A percentile compares a stretch with the other conserved stretches of the same genome.
Evolutionary conservation across 805 yeast genomes (phyloP).

Genomic region (Yarrowia hollandica): DNA sequence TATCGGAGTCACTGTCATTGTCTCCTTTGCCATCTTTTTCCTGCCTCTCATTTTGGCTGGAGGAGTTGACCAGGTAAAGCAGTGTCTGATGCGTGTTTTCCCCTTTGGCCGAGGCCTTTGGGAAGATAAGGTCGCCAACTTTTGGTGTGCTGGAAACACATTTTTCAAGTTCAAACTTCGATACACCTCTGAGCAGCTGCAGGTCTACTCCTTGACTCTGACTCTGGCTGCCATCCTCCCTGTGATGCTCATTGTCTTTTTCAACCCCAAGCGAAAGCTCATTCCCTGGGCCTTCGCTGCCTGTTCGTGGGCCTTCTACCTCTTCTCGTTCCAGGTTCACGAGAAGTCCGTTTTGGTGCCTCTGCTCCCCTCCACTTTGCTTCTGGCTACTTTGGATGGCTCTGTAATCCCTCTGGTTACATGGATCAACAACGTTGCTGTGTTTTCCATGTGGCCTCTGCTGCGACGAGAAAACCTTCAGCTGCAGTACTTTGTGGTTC

Average conservation of each 20-base stretch:
- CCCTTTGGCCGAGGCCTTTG: conserved; percentile 93
- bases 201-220: conserved; percentile 47
- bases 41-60: conserved; percentile 55
- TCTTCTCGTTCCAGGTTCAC: conserved; percentile 94
- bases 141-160: conserved; percentile 93
- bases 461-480: conserved; percentile 70
- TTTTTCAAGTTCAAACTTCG: conserved; percentile 64
- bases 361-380: conserved; percentile 74
- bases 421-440: conserved; percentile 84
- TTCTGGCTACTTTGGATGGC: conserved; percentile 53
- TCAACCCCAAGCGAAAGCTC: conserved; percentile 53
- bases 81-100: conserved; percentile 68
- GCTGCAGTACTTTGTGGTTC: conserved; percentile 67
- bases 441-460: conserved; percentile 87
- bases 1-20: conserved; percentile 63
- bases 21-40: conserved; percentile 53
- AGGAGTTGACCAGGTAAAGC: conserved; percentile 51
- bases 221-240: conserved; percentile 54
- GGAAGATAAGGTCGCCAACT: conserved; percentile 96
- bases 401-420: conserved; percentile 69
- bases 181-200: conserved; percentile 59
- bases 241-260: conserved; percentile 51
- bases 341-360: conserved; percentile 91
- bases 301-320: conserved; percentile 81
- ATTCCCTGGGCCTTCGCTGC: conserved; percentile 75